A percentile compares a stretch with the other conserved stretches of the same genome.
Conservation (phyloP, 139 green algal genomes). For the Dunaliella primolecta region DNA sequence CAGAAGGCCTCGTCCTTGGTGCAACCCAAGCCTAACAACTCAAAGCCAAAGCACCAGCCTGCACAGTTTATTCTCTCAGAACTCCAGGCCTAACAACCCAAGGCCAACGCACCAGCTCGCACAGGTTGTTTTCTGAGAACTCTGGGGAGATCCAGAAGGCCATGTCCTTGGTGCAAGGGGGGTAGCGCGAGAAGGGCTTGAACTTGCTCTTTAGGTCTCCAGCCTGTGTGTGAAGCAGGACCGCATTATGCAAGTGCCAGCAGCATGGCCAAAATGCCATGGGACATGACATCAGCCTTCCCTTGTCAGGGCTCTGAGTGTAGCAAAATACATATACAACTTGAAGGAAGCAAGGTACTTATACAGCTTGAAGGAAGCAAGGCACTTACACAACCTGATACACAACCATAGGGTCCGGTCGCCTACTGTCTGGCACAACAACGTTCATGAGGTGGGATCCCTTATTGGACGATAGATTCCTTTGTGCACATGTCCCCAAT, state of each 20-base stretch:
- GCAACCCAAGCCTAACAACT: no score
- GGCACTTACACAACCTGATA: no score
- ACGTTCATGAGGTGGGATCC: no score
- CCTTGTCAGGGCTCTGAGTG: no score
- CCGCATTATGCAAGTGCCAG: background rate
- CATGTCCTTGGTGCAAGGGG: constrained; percentile 96
- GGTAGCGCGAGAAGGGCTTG: constrained; percentile 96
- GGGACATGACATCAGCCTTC: background rate
- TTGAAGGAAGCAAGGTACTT: constrained; percentile 47
- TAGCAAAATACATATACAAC: constrained; percentile 8
- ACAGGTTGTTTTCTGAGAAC: constrained; percentile 99
- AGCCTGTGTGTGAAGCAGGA: constrained; percentile 11
- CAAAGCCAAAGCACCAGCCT: constrained; percentile 76
- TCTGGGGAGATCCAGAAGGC: constrained; percentile 90
- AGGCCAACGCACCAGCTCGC: constrained; percentile 78
- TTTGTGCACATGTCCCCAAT: no score
- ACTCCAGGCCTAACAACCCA: no score
- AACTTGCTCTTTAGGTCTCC: constrained; percentile 74
- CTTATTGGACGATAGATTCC: no score
- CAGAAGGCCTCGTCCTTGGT: constrained; percentile 99
- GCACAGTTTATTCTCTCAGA: constrained; percentile 99
- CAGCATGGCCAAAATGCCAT: background rate
- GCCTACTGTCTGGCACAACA: no score
- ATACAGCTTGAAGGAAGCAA: constrained; percentile 48
- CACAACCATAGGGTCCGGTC: no score